These are phyloP conservation scores for Candida krabiensis DNA, from an alignment of 805 yeast species.

Conservation along the genomic window DNA sequence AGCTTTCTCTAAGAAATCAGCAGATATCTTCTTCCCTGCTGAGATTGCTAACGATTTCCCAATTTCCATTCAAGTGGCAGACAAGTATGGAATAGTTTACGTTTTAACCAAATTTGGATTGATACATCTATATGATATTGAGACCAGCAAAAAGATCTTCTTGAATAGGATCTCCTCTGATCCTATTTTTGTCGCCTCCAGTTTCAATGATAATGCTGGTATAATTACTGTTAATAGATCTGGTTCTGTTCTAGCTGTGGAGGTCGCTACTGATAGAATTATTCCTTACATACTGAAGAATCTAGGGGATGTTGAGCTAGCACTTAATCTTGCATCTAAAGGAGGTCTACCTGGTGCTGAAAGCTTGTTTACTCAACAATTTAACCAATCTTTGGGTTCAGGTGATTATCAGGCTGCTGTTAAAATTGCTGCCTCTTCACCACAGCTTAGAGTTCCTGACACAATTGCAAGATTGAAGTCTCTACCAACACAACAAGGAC, in stretches of 20 bases:
- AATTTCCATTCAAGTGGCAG: slow-evolving; percentile 81
- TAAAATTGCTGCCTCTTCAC: slow-evolving; percentile 93
- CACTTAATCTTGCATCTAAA: slow-evolving; percentile 85
- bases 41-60: slow-evolving; percentile 98
- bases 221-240: slow-evolving; percentile 89
- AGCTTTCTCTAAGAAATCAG: slow-evolving; percentile 82
- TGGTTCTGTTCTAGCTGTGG: slow-evolving; percentile 94
- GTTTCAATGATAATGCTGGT: slow-evolving; percentile 74
- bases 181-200: slow-evolving; percentile 86
- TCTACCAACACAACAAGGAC: slow-evolving; percentile 90
- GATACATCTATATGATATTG: slow-evolving; percentile 92
- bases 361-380: slow-evolving; percentile 84
- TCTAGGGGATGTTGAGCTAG: slow-evolving; percentile 82
- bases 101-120: slow-evolving; percentile 94
- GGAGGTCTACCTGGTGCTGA: slow-evolving; percentile 99
- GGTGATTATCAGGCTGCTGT: slow-evolving; percentile 95
- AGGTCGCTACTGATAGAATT: slow-evolving; percentile 77
- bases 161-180: slow-evolving; percentile 96
- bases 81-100: slow-evolving; percentile 83
- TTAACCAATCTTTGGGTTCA: slow-evolving; percentile 75
- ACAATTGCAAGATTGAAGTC: slow-evolving; percentile 91
- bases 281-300: slow-evolving; percentile 88
- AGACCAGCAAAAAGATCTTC: slow-evolving; percentile 87
- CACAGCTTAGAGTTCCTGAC: slow-evolving; percentile 88
- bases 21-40: slow-evolving; percentile 93